Evolutionary conservation across 345 rosid species (phyloP).

Genomic region (Pistacia atlantica): DNA sequence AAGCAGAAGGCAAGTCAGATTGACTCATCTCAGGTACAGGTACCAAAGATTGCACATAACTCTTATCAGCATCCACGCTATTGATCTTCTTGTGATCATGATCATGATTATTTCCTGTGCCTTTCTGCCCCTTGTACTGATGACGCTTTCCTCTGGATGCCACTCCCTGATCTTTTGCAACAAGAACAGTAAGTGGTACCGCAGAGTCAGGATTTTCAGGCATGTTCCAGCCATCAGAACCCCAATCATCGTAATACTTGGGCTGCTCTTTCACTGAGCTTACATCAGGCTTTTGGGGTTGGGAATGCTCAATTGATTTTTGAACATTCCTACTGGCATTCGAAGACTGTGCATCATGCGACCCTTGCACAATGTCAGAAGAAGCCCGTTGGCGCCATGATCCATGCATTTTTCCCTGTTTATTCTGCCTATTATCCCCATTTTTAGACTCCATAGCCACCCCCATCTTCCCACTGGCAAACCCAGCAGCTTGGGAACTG

Average conservation of each 20-base stretch:
- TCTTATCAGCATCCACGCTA: constrained; percentile 43
- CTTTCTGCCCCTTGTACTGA: constrained; percentile 51
- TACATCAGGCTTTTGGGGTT: constrained; percentile 39
- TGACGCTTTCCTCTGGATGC: constrained; percentile 56
- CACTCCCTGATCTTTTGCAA: constrained; percentile 56
- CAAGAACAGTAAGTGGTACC: constrained; percentile 31
- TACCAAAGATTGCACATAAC: constrained; percentile 36
- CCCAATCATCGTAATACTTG: constrained; percentile 47
- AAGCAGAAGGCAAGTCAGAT: constrained; percentile 36
- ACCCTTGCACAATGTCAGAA: constrained; percentile 37
- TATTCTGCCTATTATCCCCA: constrained; percentile 61
- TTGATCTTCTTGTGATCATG: constrained; percentile 52
- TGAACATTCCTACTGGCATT: constrained; percentile 38
- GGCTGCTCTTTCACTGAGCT: constrained; percentile 48
- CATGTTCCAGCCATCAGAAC: constrained; percentile 59
- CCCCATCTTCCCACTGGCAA: constrained; percentile 42
- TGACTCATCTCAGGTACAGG: constrained; percentile 47
- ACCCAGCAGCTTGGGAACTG: constrained; percentile 34
- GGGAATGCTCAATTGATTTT: constrained; percentile 47
- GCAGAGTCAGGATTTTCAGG: constrained; percentile 45
- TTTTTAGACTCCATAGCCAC: constrained; percentile 42
- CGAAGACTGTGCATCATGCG: constrained; percentile 37
- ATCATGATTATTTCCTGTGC: constrained; percentile 44
- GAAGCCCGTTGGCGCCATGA: constrained; percentile 72
- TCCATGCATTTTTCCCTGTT: constrained; percentile 63